phyloP scores from a whole-genome alignment of 2,329 filamentous ascomycete species.

The Neobulgaria alba region DNA sequence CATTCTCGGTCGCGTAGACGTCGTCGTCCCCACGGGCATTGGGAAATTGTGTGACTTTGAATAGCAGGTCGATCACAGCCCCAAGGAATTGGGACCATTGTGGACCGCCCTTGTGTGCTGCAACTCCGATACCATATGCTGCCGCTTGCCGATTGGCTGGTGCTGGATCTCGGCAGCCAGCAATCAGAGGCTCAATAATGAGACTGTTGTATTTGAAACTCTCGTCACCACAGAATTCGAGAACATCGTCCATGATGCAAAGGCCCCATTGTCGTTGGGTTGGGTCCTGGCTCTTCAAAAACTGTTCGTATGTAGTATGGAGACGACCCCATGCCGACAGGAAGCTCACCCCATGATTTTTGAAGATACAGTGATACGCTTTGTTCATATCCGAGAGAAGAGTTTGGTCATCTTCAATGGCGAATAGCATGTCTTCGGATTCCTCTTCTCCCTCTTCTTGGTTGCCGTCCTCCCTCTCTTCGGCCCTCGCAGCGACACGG shows the following conservation, averaged over 20 bases:
- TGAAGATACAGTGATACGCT: slow-evolving; percentile 98
- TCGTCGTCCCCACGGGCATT: slow-evolving; percentile 86
- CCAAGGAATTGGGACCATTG: slow-evolving; percentile 84
- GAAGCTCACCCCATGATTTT: slow-evolving; percentile 82
- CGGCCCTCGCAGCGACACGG: slow-evolving; percentile 72
- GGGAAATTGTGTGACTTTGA: slow-evolving; percentile 72
- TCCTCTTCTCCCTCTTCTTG: slow-evolving; percentile 86
- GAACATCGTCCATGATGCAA: slow-evolving; percentile 95
- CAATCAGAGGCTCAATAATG: slow-evolving; percentile 78
- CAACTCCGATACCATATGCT: slow-evolving; percentile 91
- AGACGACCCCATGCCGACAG: slow-evolving; percentile 81
- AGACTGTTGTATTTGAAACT: slow-evolving; percentile 80
- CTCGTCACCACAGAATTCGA: slow-evolving; percentile 89
- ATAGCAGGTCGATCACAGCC: slow-evolving; percentile 69
- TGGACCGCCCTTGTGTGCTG: slow-evolving; percentile 82
- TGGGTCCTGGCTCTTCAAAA: slow-evolving; percentile 71
- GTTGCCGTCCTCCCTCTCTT: slow-evolving; percentile 65
- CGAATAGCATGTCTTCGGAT: slow-evolving; percentile 76
- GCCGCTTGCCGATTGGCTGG: slow-evolving; percentile 93
- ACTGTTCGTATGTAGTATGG: slow-evolving; percentile 75
- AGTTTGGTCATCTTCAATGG: slow-evolving; percentile 95
- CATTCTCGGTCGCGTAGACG: slow-evolving; percentile 95
- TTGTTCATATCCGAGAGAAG: slow-evolving; percentile 99
- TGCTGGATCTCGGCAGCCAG: slow-evolving; percentile 76
- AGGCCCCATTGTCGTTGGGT: slow-evolving; percentile 98